phyloP scores from a whole-genome alignment of 805 yeast genomes.

The Pichia insulana region DNA sequence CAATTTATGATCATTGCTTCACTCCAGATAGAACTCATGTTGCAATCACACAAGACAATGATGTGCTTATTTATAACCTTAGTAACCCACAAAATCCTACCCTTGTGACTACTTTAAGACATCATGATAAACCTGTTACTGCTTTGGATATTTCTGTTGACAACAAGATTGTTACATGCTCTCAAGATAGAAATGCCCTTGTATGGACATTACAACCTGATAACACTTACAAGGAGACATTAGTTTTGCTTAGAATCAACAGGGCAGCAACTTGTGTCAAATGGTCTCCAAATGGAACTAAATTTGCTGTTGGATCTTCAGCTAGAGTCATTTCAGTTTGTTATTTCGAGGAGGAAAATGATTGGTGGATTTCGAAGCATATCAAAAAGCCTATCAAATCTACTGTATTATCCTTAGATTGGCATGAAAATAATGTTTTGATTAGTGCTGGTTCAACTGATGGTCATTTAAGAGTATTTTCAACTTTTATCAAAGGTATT shows the following conservation, averaged over 20 bases:
- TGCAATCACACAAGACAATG: constrained; percentile 75
- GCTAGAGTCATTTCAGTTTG: constrained; percentile 93
- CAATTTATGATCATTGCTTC: constrained; percentile 89
- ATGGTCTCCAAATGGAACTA: constrained; percentile 93
- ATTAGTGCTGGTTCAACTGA: constrained; percentile 90
- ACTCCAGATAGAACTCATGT: constrained; percentile 53
- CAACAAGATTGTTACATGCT: constrained; percentile 90
- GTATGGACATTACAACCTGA: constrained; percentile 81
- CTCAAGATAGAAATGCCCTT: constrained; percentile 95
- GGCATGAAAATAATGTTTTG: constrained; percentile 92
- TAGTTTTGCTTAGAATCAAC: constrained; percentile 85
- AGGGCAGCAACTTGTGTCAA: constrained; percentile 90
- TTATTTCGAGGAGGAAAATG: constrained; percentile 90
- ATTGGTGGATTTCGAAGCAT: constrained; percentile 99
- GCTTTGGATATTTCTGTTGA: constrained; percentile 85
- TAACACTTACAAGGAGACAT: constrained; percentile 67
- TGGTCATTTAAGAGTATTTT: constrained; percentile 83
- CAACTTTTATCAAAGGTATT: constrained; percentile 80
- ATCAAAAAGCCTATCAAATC: constrained; percentile 91
- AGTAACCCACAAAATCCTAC: constrained; percentile 44
- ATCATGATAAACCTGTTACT: constrained; percentile 90
- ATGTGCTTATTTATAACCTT: constrained; percentile 65
- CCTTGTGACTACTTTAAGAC: constrained; percentile 57
- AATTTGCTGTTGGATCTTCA: constrained; percentile 96
- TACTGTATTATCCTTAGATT: constrained; percentile 70